Conservation (phyloP, 371 early-diverging fungal species). For the Batkoa obscura region DNA sequence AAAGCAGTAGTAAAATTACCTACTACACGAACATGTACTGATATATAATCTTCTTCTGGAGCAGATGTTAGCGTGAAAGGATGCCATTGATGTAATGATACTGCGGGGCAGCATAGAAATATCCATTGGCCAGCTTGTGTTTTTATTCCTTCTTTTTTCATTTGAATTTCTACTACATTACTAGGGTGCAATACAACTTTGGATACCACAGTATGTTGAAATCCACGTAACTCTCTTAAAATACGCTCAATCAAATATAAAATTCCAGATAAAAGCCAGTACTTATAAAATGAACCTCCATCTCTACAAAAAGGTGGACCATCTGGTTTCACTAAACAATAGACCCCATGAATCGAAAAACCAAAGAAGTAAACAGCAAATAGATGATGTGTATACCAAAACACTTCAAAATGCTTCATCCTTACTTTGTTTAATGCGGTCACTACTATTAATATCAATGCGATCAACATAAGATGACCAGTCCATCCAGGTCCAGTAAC, state of each 20-base stretch:
- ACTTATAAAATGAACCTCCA: constrained; percentile 62
- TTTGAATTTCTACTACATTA: constrained; percentile 46
- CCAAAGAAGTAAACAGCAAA: constrained; percentile 61
- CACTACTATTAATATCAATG: constrained; percentile 45
- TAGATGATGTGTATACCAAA: constrained; percentile 73
- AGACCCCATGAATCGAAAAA: constrained; percentile 63
- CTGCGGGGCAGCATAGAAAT: constrained; percentile 39
- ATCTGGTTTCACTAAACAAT: constrained; percentile 63
- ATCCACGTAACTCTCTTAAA: constrained; percentile 46
- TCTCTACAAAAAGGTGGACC: constrained; percentile 36
- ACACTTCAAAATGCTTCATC: constrained; percentile 47
- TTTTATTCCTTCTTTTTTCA: constrained; percentile 31
- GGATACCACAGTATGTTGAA: constrained; percentile 36
- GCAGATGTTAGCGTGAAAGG: constrained; percentile 75
- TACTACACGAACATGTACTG: constrained; percentile 57
- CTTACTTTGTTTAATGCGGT: constrained; percentile 39
- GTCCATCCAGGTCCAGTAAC: constrained; percentile 54
- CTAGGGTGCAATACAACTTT: constrained; percentile 43
- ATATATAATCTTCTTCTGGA: constrained; percentile 55
- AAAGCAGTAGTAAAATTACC: constrained; percentile 67
- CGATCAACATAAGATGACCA: constrained; percentile 49
- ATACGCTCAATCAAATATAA: constrained; percentile 51
- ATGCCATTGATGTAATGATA: constrained; percentile 53
- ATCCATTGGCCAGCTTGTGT: constrained; percentile 51
- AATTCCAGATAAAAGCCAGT: constrained; percentile 42